phyloP scores from a whole-genome alignment of 768 basidiomycete species.

The Pleurotus cornucopiae region DNA sequence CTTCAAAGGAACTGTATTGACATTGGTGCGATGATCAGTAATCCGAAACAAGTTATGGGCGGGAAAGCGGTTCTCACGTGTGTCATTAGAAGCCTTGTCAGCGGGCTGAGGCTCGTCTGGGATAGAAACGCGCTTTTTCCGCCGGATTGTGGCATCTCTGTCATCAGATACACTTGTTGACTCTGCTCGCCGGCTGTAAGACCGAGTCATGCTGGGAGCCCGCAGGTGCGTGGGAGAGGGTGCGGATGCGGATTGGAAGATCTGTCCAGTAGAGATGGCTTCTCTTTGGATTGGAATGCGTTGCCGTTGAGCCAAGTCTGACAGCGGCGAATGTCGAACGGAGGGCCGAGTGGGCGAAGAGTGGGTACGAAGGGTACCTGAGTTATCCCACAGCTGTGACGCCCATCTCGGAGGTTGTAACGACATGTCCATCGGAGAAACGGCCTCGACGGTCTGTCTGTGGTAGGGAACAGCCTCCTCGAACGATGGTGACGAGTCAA shows the following conservation, averaged over 20 bases:
- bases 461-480: conserved; percentile 35
- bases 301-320: conserved; percentile 34
- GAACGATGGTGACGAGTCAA: conserved; percentile 52
- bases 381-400: conserved; percentile 57
- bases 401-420: conserved; percentile 63
- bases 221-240: conserved; percentile 45
- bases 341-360: conserved; percentile 36
- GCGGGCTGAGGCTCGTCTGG: conserved; percentile 30
- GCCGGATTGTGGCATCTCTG: conserved; percentile 70
- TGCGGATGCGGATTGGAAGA: conserved; percentile 72
- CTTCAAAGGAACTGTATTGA: conserved; percentile 55
- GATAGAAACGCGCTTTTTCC: conserved; percentile 41
- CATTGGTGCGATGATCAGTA: conserved; percentile 11
- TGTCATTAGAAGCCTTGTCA: conserved; percentile 36
- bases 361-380: conserved; percentile 41
- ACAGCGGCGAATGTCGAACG: conserved; percentile 45
- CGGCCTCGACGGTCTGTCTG: conserved; percentile 38
- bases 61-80: conserved; percentile 34
- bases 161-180: conserved; percentile 59
- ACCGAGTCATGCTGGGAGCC: conserved; percentile 42
- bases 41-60: conserved; percentile 13
- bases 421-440: conserved; percentile 60
- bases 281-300: conserved; percentile 40
- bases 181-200: conserved; percentile 66
- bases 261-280: conserved; percentile 41